These are phyloP conservation scores for Calycina marina DNA, from an alignment of 2,329 filamentous ascomycete genomes.

Conservation along the genomic window DNA sequence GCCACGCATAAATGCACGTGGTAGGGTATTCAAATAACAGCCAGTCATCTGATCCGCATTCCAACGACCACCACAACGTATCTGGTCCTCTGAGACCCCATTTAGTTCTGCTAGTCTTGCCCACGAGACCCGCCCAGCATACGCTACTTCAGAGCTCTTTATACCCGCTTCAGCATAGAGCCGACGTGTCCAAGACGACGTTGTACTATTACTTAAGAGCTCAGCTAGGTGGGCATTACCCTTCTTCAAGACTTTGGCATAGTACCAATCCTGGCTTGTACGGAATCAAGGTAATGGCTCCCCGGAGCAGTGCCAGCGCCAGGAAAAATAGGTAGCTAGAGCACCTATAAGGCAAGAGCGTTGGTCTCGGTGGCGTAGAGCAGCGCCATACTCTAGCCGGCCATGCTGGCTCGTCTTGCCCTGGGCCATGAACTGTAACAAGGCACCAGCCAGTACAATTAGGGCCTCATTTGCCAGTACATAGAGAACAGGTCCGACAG, in stretches of 20 bases:
- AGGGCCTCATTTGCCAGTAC: not conserved
- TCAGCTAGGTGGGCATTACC: constrained; percentile 2
- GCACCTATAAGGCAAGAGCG: not conserved
- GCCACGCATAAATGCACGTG: constrained; percentile 1
- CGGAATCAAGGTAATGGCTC: constrained; percentile 1
- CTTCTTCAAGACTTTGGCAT: constrained; percentile 3
- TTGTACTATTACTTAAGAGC: not conserved
- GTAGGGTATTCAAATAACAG: not conserved
- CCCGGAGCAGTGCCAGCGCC: constrained; percentile 1
- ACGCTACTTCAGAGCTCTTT: not conserved
- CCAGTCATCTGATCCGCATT: too few species aligned
- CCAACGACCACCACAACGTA: constrained; percentile 1
- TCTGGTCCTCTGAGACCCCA: constrained; percentile 1
- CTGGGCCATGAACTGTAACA: not conserved
- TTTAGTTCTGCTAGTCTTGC: not conserved
- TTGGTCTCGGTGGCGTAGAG: constrained; percentile 1
- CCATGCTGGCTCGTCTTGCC: constrained; percentile 1
- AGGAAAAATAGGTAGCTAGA: not conserved
- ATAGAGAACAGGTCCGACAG: constrained; percentile 1
- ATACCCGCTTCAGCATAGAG: not conserved
- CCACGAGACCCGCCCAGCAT: not conserved
- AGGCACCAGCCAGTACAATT: constrained; percentile 1
- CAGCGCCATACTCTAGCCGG: not conserved
- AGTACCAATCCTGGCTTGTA: constrained; percentile 3
- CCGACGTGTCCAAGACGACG: constrained; percentile 1